These are phyloP conservation scores for Inga leiocalycina DNA, from an alignment of 306 rosid species.

Conservation along the genomic window DNA sequence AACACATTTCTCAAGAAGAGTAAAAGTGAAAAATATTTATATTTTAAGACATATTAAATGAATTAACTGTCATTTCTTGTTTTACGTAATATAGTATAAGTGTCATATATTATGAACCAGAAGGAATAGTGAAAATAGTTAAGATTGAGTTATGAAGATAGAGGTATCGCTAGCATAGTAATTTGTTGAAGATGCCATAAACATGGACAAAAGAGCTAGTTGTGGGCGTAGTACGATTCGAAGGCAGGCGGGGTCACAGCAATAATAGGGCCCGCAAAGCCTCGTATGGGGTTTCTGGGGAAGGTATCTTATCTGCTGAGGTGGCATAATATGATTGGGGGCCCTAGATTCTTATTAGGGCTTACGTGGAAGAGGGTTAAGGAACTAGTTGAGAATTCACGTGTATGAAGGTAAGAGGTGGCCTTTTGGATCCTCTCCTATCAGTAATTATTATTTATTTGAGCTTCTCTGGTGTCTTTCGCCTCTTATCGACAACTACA, in stretches of 20 bases:
- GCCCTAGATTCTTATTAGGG: slow-evolving; percentile 51
- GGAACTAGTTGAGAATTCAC: slow-evolving; percentile 45
- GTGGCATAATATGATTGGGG: slow-evolving; percentile 41
- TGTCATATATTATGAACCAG: no score
- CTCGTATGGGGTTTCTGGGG: slow-evolving; percentile 24
- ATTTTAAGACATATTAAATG: no score
- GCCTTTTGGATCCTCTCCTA: slow-evolving; percentile 35
- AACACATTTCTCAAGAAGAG: no score
- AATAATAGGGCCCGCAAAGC: slow-evolving; percentile 13
- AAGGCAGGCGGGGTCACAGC: neutral
- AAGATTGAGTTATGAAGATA: neutral
- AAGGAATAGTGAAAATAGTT: no score
- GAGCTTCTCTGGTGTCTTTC: slow-evolving; percentile 51
- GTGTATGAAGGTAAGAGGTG: slow-evolving; percentile 51
- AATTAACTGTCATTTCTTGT: no score
- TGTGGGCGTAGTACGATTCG: no score
- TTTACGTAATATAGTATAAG: no score
- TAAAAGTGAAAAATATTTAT: no score
- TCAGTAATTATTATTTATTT: slow-evolving; percentile 64
- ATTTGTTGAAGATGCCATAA: neutral
- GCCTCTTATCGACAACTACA: neutral
- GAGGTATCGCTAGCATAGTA: neutral
- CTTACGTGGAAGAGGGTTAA: slow-evolving; percentile 36
- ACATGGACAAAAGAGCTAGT: no score
- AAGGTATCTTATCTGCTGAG: slow-evolving; percentile 58